Evolutionary conservation across 2,329 filamentous ascomycete species (phyloP).

Genomic region (Exophiala sideris): DNA sequence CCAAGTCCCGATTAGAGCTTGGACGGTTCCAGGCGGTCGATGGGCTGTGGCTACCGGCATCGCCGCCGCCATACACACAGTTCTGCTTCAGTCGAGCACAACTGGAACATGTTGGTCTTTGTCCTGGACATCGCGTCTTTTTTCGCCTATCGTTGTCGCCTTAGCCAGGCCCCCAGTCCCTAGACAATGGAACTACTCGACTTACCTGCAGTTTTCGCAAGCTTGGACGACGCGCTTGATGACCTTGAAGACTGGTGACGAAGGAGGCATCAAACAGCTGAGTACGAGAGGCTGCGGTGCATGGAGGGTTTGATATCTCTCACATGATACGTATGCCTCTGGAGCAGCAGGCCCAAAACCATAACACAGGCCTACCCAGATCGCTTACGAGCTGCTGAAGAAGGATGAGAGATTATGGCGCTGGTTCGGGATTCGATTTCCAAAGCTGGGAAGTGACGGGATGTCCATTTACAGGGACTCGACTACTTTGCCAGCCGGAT

Average conservation of each 20-base stretch:
- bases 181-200: neutral
- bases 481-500: no score
- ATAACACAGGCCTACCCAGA: no score
- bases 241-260: neutral
- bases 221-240: slow-evolving; percentile 6
- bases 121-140: slow-evolving; percentile 29
- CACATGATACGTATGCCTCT: no score
- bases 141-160: slow-evolving; percentile 18
- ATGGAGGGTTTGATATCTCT: neutral
- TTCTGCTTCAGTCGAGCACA: slow-evolving; percentile 24
- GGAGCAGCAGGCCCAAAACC: no score
- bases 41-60: neutral
- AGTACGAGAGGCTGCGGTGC: neutral
- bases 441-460: neutral
- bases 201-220: slow-evolving; percentile 15
- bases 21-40: neutral
- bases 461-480: no score
- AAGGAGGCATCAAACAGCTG: neutral
- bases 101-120: slow-evolving; percentile 26
- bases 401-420: neutral
- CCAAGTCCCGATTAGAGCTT: slow-evolving; percentile 1
- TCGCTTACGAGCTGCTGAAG: neutral
- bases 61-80: slow-evolving; percentile 18
- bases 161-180: neutral
- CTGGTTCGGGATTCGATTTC: neutral